A percentile compares a stretch with the other conserved stretches of the same genome.
Conservation (phyloP, 768 basidiomycete species). For the Nevesoporus exiguus region DNA sequence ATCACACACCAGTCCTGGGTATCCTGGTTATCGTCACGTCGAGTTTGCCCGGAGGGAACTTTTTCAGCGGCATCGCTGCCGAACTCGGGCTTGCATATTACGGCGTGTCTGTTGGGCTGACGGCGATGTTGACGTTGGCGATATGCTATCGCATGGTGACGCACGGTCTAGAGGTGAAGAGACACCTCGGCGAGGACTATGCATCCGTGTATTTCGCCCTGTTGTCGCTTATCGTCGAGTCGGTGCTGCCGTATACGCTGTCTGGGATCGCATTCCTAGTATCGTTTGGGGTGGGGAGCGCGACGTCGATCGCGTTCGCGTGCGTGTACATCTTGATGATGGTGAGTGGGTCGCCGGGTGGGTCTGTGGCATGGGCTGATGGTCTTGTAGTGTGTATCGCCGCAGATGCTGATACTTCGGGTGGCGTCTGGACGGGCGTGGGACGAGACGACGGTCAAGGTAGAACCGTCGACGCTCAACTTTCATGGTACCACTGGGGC, state of each 20-base stretch:
- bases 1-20: slow-evolving; percentile 15
- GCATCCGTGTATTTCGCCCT: slow-evolving; percentile 20
- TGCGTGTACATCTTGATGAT: slow-evolving; percentile 24
- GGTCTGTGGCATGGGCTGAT: neutral
- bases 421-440: slow-evolving; percentile 20
- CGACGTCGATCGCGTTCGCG: slow-evolving; percentile 12
- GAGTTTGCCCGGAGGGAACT: slow-evolving; percentile 16
- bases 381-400: slow-evolving; percentile 19
- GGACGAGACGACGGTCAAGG: slow-evolving; percentile 7
- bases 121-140: slow-evolving; percentile 17
- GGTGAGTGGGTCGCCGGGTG: slow-evolving; percentile 8
- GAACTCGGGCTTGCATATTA: slow-evolving; percentile 21
- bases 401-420: slow-evolving; percentile 25
- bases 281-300: slow-evolving; percentile 18
- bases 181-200: slow-evolving; percentile 17
- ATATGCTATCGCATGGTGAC: slow-evolving; percentile 20
- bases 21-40: slow-evolving; percentile 12
- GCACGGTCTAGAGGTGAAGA: slow-evolving; percentile 10
- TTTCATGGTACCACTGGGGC: slow-evolving; percentile 1
- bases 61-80: slow-evolving; percentile 15
- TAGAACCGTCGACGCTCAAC: slow-evolving; percentile 6
- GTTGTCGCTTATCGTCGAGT: slow-evolving; percentile 21
- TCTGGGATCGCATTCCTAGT: slow-evolving; percentile 24
- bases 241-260: slow-evolving; percentile 25
- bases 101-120: slow-evolving; percentile 18